These are phyloP conservation scores for Prunus yedoensis DNA, from an alignment of 331 rosid genomes.

Conservation along the genomic window DNA sequence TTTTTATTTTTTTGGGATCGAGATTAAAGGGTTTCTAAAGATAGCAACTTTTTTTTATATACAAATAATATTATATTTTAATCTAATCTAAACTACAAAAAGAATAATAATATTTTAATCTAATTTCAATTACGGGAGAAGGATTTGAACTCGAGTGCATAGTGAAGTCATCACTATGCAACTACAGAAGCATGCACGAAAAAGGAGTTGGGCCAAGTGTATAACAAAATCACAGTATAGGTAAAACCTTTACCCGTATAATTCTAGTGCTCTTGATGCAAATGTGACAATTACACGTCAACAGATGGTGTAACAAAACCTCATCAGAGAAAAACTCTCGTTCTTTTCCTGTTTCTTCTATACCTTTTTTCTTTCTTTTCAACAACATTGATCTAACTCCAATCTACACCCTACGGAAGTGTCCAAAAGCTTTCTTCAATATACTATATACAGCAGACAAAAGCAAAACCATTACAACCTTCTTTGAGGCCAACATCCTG, in stretches of 20 bases:
- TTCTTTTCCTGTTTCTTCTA: background rate
- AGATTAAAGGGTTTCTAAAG: too few relatives aligned
- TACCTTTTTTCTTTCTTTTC: constrained; percentile 10
- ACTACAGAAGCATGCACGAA: background rate
- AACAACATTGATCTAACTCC: constrained; percentile 11
- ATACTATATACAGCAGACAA: constrained; percentile 42
- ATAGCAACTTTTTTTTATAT: too few relatives aligned
- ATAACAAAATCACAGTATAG: background rate
- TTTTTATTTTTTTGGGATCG: too few relatives aligned
- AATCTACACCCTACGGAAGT: constrained; percentile 30
- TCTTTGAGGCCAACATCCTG: constrained; percentile 80
- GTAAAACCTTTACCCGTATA: background rate
- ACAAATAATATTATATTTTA: too few relatives aligned
- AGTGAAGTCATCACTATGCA: too few relatives aligned
- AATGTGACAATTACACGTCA: background rate
- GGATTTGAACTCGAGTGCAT: too few relatives aligned
- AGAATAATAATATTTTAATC: too few relatives aligned
- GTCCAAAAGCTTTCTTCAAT: constrained; percentile 46
- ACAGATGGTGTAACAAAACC: background rate
- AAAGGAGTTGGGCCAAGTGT: background rate
- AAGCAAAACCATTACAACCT: constrained; percentile 61
- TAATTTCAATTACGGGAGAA: too few relatives aligned
- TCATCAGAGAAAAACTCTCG: background rate
- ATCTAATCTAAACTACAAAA: too few relatives aligned
- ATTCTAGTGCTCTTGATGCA: background rate